These are phyloP conservation scores for Aspergillus cejpii DNA, from an alignment of 2,329 filamentous ascomycete genomes.

Conservation along the genomic window DNA sequence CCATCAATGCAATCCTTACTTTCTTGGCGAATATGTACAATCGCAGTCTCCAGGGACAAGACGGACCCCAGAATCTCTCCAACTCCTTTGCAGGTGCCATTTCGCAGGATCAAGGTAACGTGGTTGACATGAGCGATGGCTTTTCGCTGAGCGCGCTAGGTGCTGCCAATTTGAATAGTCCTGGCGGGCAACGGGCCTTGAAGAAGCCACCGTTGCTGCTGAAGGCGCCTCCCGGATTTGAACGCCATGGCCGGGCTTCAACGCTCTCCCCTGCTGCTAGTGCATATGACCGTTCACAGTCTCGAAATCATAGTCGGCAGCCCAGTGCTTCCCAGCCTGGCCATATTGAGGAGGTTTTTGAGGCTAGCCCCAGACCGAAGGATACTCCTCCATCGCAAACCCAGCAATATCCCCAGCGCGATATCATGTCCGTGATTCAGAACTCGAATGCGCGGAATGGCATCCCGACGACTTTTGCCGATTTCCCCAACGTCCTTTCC, in stretches of 20 bases:
- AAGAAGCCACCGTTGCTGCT: constrained; percentile 45
- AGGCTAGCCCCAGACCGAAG: constrained; percentile 31
- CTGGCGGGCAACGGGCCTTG: constrained; percentile 36
- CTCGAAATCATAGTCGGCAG: constrained; percentile 27
- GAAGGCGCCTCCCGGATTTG: constrained; percentile 37
- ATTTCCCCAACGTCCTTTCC: constrained; percentile 43
- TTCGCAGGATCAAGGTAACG: constrained; percentile 55
- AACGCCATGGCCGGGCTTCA: constrained; percentile 27
- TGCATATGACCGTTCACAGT: constrained; percentile 28
- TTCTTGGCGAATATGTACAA: constrained; percentile 97
- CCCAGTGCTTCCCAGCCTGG: constrained; percentile 28
- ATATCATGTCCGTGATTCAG: constrained; percentile 46
- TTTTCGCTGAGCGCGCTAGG: constrained; percentile 34
- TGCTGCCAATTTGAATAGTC: constrained; percentile 26
- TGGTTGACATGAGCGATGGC: constrained; percentile 57
- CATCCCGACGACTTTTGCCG: constrained; percentile 33
- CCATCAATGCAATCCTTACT: constrained; percentile 96
- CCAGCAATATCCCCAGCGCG: constrained; percentile 33
- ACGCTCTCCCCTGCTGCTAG: constrained; percentile 33
- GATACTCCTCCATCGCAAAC: constrained; percentile 15
- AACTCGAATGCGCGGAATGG: constrained; percentile 42
- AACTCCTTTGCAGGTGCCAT: constrained; percentile 77
- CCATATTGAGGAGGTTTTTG: constrained; percentile 42
- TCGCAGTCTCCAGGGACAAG: constrained; percentile 80
- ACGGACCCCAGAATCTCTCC: constrained; percentile 66